Evolutionary conservation across 257 asterid species (phyloP), one percentile per base, ranked within the genome.

Genomic region (Leonotis leonurus): DNA sequence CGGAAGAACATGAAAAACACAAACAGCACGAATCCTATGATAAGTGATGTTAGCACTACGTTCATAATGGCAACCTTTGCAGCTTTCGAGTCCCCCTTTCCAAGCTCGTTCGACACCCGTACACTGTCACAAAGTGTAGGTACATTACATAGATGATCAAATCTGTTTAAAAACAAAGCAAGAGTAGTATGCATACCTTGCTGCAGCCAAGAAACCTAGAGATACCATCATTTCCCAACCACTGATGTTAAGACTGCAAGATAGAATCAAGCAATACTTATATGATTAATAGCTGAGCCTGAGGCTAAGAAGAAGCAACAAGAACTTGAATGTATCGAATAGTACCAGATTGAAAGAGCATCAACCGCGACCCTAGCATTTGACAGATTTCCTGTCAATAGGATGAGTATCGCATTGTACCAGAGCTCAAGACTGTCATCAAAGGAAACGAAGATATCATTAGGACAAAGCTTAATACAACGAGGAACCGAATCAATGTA

Each of bases 331-430:
- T n/a, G n/a, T n/a, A n/a, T n/a, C n/a, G n/a, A n/a, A n/a, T 44
- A 43, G 16, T 83, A 88, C 96, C 96, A 88, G 32, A 88, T 83
- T 4, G 96, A 73, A 58, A 88, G 88, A 52, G 96, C 90, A 59
- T 76, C 79, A 43, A 85, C 64, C 60, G 66, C 94, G 35, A 85
- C 81, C 80, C 74, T 81, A 0, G 87, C 89, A 41, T 88, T 77
- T 57, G 67, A 68, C 64, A 88, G 33, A 46, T 84, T 78, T 49
- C 96, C 89, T 0, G 96, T 79, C 49, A 82, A 78, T 32, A 87
- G 88, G 62, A 87, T 62, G 54, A 85, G 72, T 68, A 83, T 75
- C 48, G 83, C 60, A 40, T 64, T 79, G 88, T 87, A 87, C 94
- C 96, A 87, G 3, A 87, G 65, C 46, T 87, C 94, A 33, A 87